Conservation (phyloP, 129 eudicot species). For the Scalesia atractyloides region DNA sequence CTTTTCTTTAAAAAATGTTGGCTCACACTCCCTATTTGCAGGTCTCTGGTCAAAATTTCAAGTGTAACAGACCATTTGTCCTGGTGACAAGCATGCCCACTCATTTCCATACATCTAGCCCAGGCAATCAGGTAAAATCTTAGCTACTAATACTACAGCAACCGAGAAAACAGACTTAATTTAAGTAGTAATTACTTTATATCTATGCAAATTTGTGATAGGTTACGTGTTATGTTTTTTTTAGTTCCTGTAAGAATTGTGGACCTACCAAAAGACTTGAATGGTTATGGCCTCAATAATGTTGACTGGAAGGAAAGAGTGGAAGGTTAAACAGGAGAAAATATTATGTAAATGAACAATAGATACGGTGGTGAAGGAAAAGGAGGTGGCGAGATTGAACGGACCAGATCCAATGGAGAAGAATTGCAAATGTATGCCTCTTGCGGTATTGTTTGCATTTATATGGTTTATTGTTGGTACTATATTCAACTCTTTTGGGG, state of each 20-base stretch:
- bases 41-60: slow-evolving; percentile 83
- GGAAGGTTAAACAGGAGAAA: slow-evolving; percentile 65
- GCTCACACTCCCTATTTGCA: slow-evolving; percentile 19
- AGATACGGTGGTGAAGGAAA: slow-evolving; percentile 68
- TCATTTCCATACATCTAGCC: slow-evolving; percentile 82
- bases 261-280: slow-evolving; percentile 76
- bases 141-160: no score
- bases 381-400: slow-evolving; percentile 85
- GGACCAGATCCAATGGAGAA: slow-evolving; percentile 84
- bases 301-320: slow-evolving; percentile 60
- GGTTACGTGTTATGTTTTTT: slow-evolving; percentile 13
- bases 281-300: slow-evolving; percentile 75
- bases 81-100: slow-evolving; percentile 67
- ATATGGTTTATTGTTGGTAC: background rate
- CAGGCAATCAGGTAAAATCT: slow-evolving; percentile 63
- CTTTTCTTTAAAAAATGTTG: no score
- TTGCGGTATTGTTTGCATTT: slow-evolving; percentile 22
- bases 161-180: background rate
- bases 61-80: slow-evolving; percentile 72
- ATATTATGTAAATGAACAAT: slow-evolving; percentile 53
- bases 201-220: slow-evolving; percentile 2
- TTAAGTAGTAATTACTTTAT: background rate
- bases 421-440: slow-evolving; percentile 75
- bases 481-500: no score
- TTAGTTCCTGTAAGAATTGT: slow-evolving; percentile 87